Evolutionary conservation across 1,284 basidiomycete genomes (phyloP), one percentile per base, ranked within the genome.

Genomic region (Ceratobasidium sp.): DNA sequence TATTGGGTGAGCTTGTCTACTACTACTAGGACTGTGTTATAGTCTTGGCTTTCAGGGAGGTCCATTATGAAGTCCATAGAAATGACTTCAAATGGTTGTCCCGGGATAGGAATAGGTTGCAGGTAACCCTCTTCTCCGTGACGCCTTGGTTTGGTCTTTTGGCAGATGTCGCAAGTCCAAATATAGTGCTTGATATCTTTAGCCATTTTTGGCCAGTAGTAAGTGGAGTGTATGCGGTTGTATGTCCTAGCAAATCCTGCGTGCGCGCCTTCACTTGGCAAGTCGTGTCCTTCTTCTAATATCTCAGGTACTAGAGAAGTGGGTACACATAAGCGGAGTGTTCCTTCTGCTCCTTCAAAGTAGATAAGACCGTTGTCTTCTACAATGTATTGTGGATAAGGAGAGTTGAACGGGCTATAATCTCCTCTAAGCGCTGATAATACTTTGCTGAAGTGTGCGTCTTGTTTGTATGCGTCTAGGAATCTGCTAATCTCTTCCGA

Each of bases 21-120:
- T 0, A 87, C 77, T 1, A 87, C 85, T 3, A 87, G 80, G 44
- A 88, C 85, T 2, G 82, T 71, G 78, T 85, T 82, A 80, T 77
- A 87, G 0, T 85, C 85, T 2, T 82, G 80, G 0, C 84, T 85
- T 9, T 9, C 5, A 0, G 89, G 89, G 0, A 90, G 82, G 23
- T 85, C 83, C 6, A 84, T 83, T 40, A 90, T 88, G 67, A 87
- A 84, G 79, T 90, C 89, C 84, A 89, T 85, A 0, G 86, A 85
- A 3, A 90, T 83, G 0, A 83, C 82, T 42, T 82, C 81, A 83
- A 86, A 90, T 0, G 88, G 88, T 15, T 81, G 53, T 61, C 79
- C 5, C 3, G 87, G 86, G 13, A 88, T 84, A 1, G 82, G 83
- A n/a, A 87, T 82, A 0, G 86, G 85, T 75, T 84, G 80, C 10